Base-by-base conservation (phyloP, 2,329 filamentous ascomycete genomes). In the Penicillium griseofulvum region DNA sequence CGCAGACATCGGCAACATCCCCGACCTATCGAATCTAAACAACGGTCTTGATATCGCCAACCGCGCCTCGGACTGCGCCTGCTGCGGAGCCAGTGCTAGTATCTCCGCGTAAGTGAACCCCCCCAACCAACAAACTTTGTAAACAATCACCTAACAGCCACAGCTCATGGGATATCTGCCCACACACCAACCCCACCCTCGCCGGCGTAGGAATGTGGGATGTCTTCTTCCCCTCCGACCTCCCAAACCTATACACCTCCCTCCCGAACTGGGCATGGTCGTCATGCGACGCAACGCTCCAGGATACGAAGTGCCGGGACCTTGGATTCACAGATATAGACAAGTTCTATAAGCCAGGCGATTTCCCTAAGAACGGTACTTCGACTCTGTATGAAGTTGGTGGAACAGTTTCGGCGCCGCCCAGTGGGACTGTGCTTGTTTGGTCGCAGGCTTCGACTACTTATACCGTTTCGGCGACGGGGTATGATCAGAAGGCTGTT, bases 391-490 rank as follows among this genome's bases (percentile, higher is more conserved):
- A 60, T 50, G 69, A 75, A 52, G 56, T 58, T 12, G 59, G 60
- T 0, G 68, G 70, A 2, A 66, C 69, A 0, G 61, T 75, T 12
- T 71, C 70, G 0, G 62, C 66, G 3, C 72, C 73, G 1, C 70
- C 72, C 0, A 69, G 65, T 19, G 72, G 73, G 14, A 65, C 64
- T 0, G 67, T 73, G 0, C 67, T 75, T 31, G 67, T 65, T 7
- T 76, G 73, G 63, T 71, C 69, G 0, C 70, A 74, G 64, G 52
- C 46, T 52, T 70, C 53, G 38, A 59, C 49, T 41, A 64, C 68
- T 7, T 75, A 69, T 49, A 74, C 71, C 1, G 72, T 76, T 42
- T 71, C 70, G 0, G 74, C 73, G 41, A 70, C 65, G 26, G 59
- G 65, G 49, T 63, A 61, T 49, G 59, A 66, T 44, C n/a, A 22